Evolutionary conservation across 805 yeast species (phyloP).

Genomic region (Metschnikowia gelsemii): DNA sequence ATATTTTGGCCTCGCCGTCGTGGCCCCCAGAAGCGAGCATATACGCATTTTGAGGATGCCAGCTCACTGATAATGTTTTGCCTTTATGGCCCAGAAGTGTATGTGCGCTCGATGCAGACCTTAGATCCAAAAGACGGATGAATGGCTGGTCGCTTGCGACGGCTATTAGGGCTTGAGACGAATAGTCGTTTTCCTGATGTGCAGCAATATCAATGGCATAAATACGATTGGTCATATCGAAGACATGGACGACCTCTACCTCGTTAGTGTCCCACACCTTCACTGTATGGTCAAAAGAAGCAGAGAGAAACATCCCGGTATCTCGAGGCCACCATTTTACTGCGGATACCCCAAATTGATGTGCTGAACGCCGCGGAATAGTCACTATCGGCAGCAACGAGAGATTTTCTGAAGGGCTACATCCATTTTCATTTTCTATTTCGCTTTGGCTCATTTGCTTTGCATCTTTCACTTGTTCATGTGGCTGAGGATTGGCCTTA

Average conservation of each 20-base stretch:
- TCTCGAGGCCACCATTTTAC: constrained; percentile 89
- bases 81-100: constrained; percentile 63
- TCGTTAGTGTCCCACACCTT: constrained; percentile 79
- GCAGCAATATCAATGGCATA: constrained; percentile 60
- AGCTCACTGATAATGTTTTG: constrained; percentile 57
- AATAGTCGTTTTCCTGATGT: constrained; percentile 18
- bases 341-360: constrained; percentile 69
- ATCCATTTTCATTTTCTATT: background rate
- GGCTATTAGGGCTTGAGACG: constrained; percentile 54
- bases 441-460: background rate
- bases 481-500: too few species aligned
- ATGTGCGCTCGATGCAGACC: constrained; percentile 73
- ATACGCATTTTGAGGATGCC: constrained; percentile 68
- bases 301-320: constrained; percentile 78
- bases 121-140: constrained; percentile 67
- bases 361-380: constrained; percentile 45
- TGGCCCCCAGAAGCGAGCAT: constrained; percentile 76
- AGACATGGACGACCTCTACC: constrained; percentile 63
- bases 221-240: constrained; percentile 60
- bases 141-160: constrained; percentile 70
- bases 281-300: constrained; percentile 75
- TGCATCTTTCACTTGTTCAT: too few species aligned
- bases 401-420: background rate
- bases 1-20: constrained; percentile 75
- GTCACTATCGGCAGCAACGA: constrained; percentile 28